Evolutionary conservation across 129 eudicot species (phyloP), one percentile per base, ranked within the genome.

Genomic region (Saussurea involucrata): DNA sequence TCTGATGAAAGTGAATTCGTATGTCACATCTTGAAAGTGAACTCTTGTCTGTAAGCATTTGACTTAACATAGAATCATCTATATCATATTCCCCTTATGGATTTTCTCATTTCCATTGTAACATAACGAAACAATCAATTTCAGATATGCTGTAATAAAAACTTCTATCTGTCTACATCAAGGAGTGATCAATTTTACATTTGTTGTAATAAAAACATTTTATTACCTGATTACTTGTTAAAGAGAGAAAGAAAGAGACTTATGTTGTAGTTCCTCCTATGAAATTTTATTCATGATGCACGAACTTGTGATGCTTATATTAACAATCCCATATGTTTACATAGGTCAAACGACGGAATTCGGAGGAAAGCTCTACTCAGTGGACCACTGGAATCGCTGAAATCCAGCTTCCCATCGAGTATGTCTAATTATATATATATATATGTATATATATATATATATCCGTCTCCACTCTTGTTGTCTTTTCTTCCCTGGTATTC

Each of bases 371-470:
- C 88, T 95, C 99, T 72, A 95, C 99, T 78, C 99, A 95, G 81
- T 95, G 99, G 97, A 92, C 99, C 20, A 95, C 99, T 57, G 99
- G 99, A 82, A 95, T 95, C 80, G 99, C 99, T 20, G 97, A 95
- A 84, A 79, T 95, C 76, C 99, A 95, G 86, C 97, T 95, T 72
- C 99, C 99, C 20, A 95, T 95, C 24, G 99, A 95, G 99, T 92
- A 90, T 73, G 87, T 57, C 76, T 72, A 34, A 6, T 6, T 34
- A 34, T 34, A 34, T 34, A 34, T n/a, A n/a, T n/a, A n/a, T n/a
- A n/a, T n/a, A n/a, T 44, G 10, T 44, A 13, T 44, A n/a, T n/a
- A n/a, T 34, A 34, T 34, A 34, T 34, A 34, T n/a, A n/a, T n/a
- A n/a, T n/a, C n/a, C n/a, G 1, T 46, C 6, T 46, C 4, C 13